phyloP scores from a whole-genome alignment of 2,329 filamentous ascomycete species.

The Cercospora sojina region DNA sequence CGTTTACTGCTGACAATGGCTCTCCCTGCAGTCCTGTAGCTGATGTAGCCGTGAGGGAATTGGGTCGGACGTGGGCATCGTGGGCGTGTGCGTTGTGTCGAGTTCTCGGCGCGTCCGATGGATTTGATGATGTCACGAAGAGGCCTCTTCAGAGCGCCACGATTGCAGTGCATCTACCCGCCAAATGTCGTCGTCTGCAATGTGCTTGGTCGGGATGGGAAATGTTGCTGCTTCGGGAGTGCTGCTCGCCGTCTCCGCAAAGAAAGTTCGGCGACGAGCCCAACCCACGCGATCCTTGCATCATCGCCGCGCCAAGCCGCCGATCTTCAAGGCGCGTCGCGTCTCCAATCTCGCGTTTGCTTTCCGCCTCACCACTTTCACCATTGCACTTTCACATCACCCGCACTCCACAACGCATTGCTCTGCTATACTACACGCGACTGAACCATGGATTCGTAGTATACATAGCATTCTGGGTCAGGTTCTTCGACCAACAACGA shows the following conservation, averaged over 20 bases:
- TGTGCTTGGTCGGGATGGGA: neutral
- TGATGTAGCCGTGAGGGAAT: neutral
- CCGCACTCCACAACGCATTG: neutral
- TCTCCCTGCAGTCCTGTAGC: neutral
- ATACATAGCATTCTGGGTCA: neutral
- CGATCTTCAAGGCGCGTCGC: slow-evolving; percentile 2
- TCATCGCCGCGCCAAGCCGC: neutral
- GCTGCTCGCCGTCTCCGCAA: neutral
- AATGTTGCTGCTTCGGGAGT: slow-evolving; percentile 1
- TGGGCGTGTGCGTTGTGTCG: neutral
- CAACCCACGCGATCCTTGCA: neutral
- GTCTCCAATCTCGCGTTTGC: slow-evolving; percentile 4
- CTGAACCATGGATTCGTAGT: neutral
- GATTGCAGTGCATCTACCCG: slow-evolving; percentile 27
- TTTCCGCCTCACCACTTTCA: slow-evolving; percentile 1
- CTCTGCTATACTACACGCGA: neutral
- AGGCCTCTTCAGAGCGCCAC: slow-evolving; percentile 24
- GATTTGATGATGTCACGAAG: slow-evolving; percentile 27
- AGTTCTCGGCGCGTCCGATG: slow-evolving; percentile 17
- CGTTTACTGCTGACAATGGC: neutral
- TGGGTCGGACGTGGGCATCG: neutral
- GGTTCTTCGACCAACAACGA: neutral
- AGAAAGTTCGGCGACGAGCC: slow-evolving; percentile 2
- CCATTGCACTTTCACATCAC: neutral
- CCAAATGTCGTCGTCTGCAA: slow-evolving; percentile 10